Evolutionary conservation across 768 basidiomycete species (phyloP), one percentile per base, ranked within the genome.

Genomic region (Boletus tylopilopsis): DNA sequence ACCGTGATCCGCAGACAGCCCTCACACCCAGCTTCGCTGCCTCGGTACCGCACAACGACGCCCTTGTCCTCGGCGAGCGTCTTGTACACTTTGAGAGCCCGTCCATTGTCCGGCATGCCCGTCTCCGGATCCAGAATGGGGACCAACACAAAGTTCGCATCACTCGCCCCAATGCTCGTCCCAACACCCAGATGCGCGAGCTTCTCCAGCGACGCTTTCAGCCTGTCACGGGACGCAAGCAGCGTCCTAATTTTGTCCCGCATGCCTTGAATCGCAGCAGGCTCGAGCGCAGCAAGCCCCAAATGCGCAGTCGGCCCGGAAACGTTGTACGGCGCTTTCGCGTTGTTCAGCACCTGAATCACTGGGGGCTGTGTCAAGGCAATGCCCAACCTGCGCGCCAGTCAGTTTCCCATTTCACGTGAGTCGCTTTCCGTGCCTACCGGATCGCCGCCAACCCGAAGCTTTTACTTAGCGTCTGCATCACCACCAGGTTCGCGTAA

Each of bases 311-410:
- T 92, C 0, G 94, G 94, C 0, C 86, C 79, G 15, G 94, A 94
- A 57, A 99, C 83, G 68, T 96, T 97, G 74, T 98, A 99, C 0
- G 96, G 96, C 1, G 95, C 96, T 67, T 99, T 99, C 23, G 94
- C 89, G 67, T 98, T 98, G 51, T 83, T 80, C 45, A 98, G 81
- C 54, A 97, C 77, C 59, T 93, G 94, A 38, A 97, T 87, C 12
- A 99, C 73, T 0, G 90, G 84, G 0, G 93, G 93, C 51, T 94
- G 88, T 6, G 93, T 90, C 47, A 97, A 72, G 0, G 92, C 91
- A 39, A 94, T 81, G 0, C 96, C 96, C 23, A 99, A 75, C 40
- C 93, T 96, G 16, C 42, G 19, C 9, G 27, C 50, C 8, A 49
- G 43, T 22, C 12, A 34, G 38, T 25, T 2, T 2, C 8, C 23